Evolutionary conservation across 805 yeast species (phyloP).

Genomic region (Yarrowia porcina): DNA sequence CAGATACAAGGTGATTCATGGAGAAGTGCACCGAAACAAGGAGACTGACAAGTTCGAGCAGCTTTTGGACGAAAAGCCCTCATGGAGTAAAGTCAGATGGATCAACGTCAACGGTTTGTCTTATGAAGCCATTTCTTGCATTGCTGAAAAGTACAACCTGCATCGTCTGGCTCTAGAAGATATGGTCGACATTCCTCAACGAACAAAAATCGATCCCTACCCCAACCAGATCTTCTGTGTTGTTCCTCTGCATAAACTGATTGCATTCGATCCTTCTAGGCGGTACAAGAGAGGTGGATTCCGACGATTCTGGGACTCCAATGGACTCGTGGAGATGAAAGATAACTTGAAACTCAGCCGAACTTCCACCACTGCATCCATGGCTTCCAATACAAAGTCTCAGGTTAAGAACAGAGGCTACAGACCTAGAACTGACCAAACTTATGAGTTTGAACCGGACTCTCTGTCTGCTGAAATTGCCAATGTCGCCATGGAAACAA

Average conservation of each 20-base stretch:
- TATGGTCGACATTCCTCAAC: conserved; percentile 59
- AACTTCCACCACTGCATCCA: not conserved
- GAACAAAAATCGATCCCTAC: conserved; percentile 57
- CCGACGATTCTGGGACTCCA: conserved; percentile 16
- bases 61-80: conserved; percentile 42
- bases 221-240: conserved; percentile 52
- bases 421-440: not conserved
- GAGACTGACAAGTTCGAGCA: conserved; percentile 35
- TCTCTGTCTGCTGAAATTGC: conserved; percentile 27
- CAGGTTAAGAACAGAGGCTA: not conserved
- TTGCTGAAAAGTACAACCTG: conserved; percentile 46
- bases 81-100: conserved; percentile 55
- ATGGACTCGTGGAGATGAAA: conserved; percentile 12
- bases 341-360: conserved; percentile 6
- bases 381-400: not conserved
- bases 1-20: conserved; percentile 46
- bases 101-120: conserved; percentile 58
- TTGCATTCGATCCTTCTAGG: conserved; percentile 33
- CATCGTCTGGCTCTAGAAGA: conserved; percentile 60
- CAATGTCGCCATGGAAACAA: conserved; percentile 31
- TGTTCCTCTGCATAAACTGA: conserved; percentile 50
- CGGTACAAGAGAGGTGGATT: not conserved
- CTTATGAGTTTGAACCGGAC: conserved; percentile 22
- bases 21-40: conserved; percentile 39
- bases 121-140: conserved; percentile 54